Evolutionary conservation across 129 eudicot genomes (phyloP).

Genomic region (Escallonia herrerae): DNA sequence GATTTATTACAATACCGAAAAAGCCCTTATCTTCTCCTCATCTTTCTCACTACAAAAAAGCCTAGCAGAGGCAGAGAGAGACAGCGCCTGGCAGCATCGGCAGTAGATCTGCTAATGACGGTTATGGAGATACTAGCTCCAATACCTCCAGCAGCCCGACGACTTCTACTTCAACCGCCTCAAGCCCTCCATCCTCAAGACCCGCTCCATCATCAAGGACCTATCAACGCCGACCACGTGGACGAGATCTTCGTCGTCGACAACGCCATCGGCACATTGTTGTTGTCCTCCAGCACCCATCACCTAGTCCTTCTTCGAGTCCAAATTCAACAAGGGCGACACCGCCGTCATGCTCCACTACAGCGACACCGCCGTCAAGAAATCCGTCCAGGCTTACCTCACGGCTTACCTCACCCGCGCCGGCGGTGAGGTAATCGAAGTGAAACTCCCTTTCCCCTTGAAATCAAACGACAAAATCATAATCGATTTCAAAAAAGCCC

Average conservation of each 20-base stretch:
- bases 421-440: slow-evolving; percentile 69
- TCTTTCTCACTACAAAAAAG: no score
- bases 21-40: no score
- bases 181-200: slow-evolving; percentile 36
- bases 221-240: slow-evolving; percentile 72
- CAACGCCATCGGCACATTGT: slow-evolving; percentile 94
- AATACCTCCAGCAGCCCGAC: slow-evolving; percentile 70
- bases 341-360: slow-evolving; percentile 64
- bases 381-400: slow-evolving; percentile 69
- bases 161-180: slow-evolving; percentile 52
- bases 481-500: slow-evolving; percentile 43
- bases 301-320: slow-evolving; percentile 51
- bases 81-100: no score
- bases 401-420: no score
- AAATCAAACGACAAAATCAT: slow-evolving; percentile 34
- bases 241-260: slow-evolving; percentile 73
- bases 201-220: slow-evolving; percentile 40
- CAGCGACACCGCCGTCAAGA: slow-evolving; percentile 76
- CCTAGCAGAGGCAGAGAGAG: no score
- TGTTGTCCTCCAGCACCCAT: slow-evolving; percentile 64
- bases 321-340: slow-evolving; percentile 48
- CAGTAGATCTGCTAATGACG: no score
- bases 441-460: slow-evolving; percentile 65
- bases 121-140: no score
- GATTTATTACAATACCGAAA: no score